These are phyloP conservation scores for Rugonectria rugulosa DNA, from an alignment of 2,329 filamentous ascomycete genomes.

Conservation along the genomic window DNA sequence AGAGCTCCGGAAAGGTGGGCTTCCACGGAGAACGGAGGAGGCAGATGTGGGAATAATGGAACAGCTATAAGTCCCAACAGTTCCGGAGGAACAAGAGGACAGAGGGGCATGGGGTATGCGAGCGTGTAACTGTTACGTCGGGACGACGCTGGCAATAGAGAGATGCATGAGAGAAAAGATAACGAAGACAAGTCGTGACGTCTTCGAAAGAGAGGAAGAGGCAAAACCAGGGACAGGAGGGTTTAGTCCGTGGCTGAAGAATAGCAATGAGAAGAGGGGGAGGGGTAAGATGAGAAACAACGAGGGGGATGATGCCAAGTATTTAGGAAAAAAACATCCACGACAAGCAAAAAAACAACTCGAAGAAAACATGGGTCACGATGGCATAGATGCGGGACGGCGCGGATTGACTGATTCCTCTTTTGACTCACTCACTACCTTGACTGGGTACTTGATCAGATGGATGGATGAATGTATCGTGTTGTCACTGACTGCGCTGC, in stretches of 20 bases:
- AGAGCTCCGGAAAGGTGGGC: background rate
- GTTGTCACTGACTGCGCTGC: slow-evolving; percentile 2
- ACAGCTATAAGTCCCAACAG: background rate
- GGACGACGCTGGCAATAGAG: background rate
- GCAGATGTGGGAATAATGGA: background rate
- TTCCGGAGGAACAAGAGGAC: too few relatives aligned
- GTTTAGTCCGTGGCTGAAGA: slow-evolving; percentile 36
- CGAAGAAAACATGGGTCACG: slow-evolving; percentile 20
- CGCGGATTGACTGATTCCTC: slow-evolving; percentile 3
- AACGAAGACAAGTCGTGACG: slow-evolving; percentile 31
- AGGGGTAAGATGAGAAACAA: slow-evolving; percentile 19
- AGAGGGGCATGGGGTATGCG: background rate
- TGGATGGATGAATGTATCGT: slow-evolving; percentile 3
- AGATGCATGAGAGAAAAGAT: slow-evolving; percentile 9
- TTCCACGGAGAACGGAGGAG: background rate
- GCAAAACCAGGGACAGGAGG: slow-evolving; percentile 27
- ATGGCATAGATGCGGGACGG: slow-evolving; percentile 17
- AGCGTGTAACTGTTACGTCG: background rate
- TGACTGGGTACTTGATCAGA: too few relatives aligned
- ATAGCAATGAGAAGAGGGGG: slow-evolving; percentile 18
- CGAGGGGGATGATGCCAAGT: slow-evolving; percentile 21
- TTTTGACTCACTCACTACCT: too few relatives aligned
- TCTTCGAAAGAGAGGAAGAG: slow-evolving; percentile 18
- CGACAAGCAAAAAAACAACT: slow-evolving; percentile 11
- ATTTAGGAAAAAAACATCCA: slow-evolving; percentile 21